Conservation (phyloP, 2,329 filamentous ascomycete species). For the Hypomyces perniciosus region DNA sequence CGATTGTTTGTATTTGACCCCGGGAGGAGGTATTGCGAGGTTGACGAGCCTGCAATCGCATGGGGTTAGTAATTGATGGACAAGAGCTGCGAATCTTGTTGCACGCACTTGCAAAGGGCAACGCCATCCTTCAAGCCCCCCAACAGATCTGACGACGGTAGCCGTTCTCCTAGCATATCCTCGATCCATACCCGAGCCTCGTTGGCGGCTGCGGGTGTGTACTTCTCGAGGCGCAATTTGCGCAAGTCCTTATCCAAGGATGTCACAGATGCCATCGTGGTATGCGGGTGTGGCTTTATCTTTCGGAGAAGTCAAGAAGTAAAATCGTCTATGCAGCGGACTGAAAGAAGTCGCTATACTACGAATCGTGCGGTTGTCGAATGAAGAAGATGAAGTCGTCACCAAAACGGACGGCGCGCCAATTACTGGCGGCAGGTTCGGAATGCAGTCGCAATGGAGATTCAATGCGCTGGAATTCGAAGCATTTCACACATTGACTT, state of each 20-base stretch:
- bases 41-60: slow-evolving; percentile 65
- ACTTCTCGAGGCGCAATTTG: slow-evolving; percentile 85
- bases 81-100: not conserved
- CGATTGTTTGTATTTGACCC: slow-evolving; percentile 84
- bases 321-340: not conserved
- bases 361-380: not conserved
- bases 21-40: slow-evolving; percentile 66
- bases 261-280: slow-evolving; percentile 80
- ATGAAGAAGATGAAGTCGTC: slow-evolving; percentile 11
- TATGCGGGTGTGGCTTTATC: not conserved
- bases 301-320: not conserved
- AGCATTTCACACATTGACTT: slow-evolving; percentile 20
- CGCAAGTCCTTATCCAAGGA: slow-evolving; percentile 94
- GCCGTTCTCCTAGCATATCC: slow-evolving; percentile 64
- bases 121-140: slow-evolving; percentile 86
- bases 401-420: slow-evolving; percentile 2
- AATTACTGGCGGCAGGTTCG: slow-evolving; percentile 8
- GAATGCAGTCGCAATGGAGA: slow-evolving; percentile 12
- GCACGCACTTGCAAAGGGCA: slow-evolving; percentile 77
- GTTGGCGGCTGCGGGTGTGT: slow-evolving; percentile 83
- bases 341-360: not conserved
- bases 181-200: slow-evolving; percentile 87
- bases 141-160: slow-evolving; percentile 71
- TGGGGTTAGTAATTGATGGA: slow-evolving; percentile 3
- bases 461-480: slow-evolving; percentile 7